Conservation (phyloP, 345 rosid species). For the Garcia nutans region DNA sequence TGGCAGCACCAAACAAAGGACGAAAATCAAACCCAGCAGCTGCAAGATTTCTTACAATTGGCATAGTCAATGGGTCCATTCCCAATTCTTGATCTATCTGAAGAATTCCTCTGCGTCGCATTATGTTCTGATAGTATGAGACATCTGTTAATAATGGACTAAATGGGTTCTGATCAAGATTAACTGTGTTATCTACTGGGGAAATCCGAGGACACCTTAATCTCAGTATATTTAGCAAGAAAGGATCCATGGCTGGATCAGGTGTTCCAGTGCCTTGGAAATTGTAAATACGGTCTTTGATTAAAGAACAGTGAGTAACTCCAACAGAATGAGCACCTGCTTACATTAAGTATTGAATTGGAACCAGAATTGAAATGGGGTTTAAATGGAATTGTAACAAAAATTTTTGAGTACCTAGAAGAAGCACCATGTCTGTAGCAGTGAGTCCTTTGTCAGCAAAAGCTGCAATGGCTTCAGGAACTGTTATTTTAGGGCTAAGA, state of each 20-base stretch:
- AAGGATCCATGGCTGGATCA: conserved; percentile 43
- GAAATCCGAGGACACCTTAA: conserved; percentile 32
- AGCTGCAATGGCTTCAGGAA: conserved; percentile 37
- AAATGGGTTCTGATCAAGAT: conserved; percentile 32
- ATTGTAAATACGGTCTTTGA: conserved; percentile 41
- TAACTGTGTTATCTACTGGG: conserved; percentile 20
- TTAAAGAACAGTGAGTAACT: conserved; percentile 43
- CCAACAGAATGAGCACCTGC: conserved; percentile 59
- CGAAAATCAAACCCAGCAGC: conserved; percentile 24
- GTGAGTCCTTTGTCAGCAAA: conserved; percentile 41
- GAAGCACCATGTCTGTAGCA: conserved; percentile 50
- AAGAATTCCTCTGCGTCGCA: conserved; percentile 33
- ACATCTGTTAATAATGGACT: conserved; percentile 24
- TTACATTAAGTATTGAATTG: neutral
- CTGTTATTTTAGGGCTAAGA: conserved; percentile 47
- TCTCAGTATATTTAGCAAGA: conserved; percentile 24
- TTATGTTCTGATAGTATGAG: conserved; percentile 28
- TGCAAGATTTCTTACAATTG: conserved; percentile 22
- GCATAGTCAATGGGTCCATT: conserved; percentile 24
- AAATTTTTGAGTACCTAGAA: conserved; percentile 42
- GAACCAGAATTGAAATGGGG: too few relatives aligned
- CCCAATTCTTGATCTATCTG: conserved; percentile 38
- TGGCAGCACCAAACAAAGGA: conserved; percentile 36
- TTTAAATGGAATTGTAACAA: neutral
- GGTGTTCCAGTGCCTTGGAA: conserved; percentile 30